Evolutionary conservation across 495 filamentous ascomycete species (phyloP).

Genomic region (Cetradonia linearis): DNA sequence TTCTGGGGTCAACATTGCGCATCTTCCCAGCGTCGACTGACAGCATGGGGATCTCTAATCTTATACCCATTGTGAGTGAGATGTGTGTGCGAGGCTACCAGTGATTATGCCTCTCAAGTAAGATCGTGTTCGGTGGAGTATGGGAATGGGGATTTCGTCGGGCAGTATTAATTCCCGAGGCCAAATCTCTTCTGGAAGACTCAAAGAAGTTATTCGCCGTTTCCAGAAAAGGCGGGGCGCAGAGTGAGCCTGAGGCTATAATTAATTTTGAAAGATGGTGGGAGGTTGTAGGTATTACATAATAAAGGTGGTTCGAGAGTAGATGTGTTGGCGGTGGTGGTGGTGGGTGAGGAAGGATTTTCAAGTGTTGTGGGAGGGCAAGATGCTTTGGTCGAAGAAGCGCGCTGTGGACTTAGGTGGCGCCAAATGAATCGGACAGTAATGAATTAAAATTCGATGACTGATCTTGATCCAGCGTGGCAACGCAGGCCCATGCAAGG

Average conservation of each 20-base stretch:
- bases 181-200: background rate
- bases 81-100: background rate
- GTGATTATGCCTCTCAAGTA: background rate
- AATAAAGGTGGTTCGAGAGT: background rate
- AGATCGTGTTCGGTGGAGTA: background rate
- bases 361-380: background rate
- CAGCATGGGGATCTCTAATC: slow-evolving; percentile 61
- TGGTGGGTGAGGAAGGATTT: background rate
- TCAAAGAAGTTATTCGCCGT: background rate
- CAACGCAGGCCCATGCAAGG: slow-evolving; percentile 8
- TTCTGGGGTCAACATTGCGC: slow-evolving; percentile 86
- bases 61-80: slow-evolving; percentile 42
- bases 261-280: slow-evolving; percentile 2
- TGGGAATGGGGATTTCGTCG: background rate
- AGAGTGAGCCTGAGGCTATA: background rate
- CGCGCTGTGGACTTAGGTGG: slow-evolving; percentile 2
- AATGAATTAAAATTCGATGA: slow-evolving; percentile 5
- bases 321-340: background rate
- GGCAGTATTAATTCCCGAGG: slow-evolving; percentile 2
- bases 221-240: background rate
- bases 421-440: slow-evolving; percentile 9
- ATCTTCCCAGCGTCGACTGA: slow-evolving; percentile 79
- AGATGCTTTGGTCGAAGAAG: background rate
- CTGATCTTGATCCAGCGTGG: slow-evolving; percentile 10
- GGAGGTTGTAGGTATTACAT: background rate